phyloP scores from a whole-genome alignment of 306 rosid genomes.

The Leucaena leucocephala region DNA sequence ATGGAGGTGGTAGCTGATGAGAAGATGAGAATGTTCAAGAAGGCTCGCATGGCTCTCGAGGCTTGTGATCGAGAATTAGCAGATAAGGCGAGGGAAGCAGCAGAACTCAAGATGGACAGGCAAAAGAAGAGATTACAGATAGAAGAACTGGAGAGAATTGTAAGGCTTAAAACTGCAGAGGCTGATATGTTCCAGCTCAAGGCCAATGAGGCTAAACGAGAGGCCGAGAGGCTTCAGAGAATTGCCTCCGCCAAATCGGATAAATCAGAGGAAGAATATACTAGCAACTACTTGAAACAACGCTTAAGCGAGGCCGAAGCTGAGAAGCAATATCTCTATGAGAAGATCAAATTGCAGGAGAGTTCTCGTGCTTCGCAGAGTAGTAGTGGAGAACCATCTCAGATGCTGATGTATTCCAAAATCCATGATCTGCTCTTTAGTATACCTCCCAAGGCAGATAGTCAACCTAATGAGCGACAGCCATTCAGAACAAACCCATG shows the following conservation, averaged over 20 bases:
- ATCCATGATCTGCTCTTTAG: slow-evolving; percentile 82
- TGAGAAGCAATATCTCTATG: slow-evolving; percentile 93
- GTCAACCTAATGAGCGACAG: slow-evolving; percentile 61
- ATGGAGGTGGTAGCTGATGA: slow-evolving; percentile 99
- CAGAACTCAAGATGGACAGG: slow-evolving; percentile 78
- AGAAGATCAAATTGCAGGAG: slow-evolving; percentile 97
- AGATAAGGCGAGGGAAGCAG: slow-evolving; percentile 85
- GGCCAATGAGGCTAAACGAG: slow-evolving; percentile 95
- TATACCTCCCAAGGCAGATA: slow-evolving; percentile 64
- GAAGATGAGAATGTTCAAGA: slow-evolving; percentile 94
- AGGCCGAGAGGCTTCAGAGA: slow-evolving; percentile 92
- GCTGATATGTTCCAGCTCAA: slow-evolving; percentile 96
- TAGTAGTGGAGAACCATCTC: slow-evolving; percentile 78
- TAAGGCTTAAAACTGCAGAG: slow-evolving; percentile 91
- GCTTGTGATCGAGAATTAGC: slow-evolving; percentile 86
- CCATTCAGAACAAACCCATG: slow-evolving; percentile 57
- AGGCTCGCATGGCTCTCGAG: slow-evolving; percentile 86
- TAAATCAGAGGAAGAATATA: slow-evolving; percentile 96
- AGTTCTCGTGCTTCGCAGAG: slow-evolving; percentile 75
- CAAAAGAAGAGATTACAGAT: slow-evolving; percentile 84
- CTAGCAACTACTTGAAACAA: slow-evolving; percentile 86
- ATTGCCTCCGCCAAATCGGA: slow-evolving; percentile 91
- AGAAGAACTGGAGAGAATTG: slow-evolving; percentile 94
- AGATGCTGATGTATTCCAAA: slow-evolving; percentile 52
- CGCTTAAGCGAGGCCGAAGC: slow-evolving; percentile 92